phyloP scores from a whole-genome alignment of 169 alveolate species.

The Toxoplasma gondii region DNA sequence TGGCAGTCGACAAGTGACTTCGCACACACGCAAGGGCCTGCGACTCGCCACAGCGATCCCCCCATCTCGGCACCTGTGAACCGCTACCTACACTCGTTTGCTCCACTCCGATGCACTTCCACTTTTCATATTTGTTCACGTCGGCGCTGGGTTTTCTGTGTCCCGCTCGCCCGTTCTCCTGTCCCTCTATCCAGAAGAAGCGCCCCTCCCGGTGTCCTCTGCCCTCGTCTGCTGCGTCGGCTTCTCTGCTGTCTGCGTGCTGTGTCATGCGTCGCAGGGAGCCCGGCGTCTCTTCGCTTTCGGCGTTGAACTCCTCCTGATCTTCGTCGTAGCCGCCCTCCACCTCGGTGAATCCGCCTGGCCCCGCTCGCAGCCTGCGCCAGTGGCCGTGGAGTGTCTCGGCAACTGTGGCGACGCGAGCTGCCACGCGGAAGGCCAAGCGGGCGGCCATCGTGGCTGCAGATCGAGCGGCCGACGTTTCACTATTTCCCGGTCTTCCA shows the following conservation, averaged over 20 bases:
- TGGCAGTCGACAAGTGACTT: no score
- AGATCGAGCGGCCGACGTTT: background rate
- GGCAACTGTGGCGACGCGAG: conserved; percentile 3
- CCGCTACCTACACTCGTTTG: background rate
- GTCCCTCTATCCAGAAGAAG: background rate
- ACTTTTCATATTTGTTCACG: background rate
- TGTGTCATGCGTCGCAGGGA: background rate
- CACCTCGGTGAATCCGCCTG: conserved; percentile 19
- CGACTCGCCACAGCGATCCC: no score
- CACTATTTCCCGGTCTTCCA: background rate
- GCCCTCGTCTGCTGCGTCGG: background rate
- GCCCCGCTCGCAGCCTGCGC: background rate
- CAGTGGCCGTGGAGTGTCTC: conserved; percentile 38
- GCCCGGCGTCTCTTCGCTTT: background rate
- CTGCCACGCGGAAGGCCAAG: conserved; percentile 26
- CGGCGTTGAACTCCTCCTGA: background rate
- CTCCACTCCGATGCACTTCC: conserved; percentile 23
- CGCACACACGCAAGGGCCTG: no score
- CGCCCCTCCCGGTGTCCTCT: background rate
- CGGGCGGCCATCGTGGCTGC: conserved; percentile 2
- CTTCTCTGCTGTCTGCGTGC: background rate
- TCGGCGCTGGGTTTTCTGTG: background rate
- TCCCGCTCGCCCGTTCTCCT: background rate
- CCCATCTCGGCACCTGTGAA: no score
- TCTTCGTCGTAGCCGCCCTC: background rate